Evolutionary conservation across 202 grass and related monocot genomes (phyloP).

Genomic region (Schoenoplectus triqueter): DNA sequence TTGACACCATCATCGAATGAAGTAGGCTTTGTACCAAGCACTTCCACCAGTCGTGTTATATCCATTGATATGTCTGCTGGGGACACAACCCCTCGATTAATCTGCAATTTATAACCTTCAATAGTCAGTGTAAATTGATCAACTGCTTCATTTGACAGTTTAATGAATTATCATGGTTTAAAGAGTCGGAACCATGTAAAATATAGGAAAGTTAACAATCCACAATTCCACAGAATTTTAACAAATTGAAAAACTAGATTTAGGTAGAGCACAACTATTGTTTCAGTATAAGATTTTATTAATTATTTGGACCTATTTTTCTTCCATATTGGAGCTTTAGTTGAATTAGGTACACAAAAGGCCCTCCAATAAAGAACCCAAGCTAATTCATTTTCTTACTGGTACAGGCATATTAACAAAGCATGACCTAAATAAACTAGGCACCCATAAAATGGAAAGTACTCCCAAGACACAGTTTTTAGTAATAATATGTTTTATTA

Average conservation of each 20-base stretch:
- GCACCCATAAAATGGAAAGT: neutral
- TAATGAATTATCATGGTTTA: neutral
- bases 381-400: neutral
- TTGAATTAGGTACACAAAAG: neutral
- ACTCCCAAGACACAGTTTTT: neutral
- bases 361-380: neutral
- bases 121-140: conserved; percentile 19
- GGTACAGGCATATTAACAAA: neutral
- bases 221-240: neutral
- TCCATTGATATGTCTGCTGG: conserved; percentile 97
- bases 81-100: conserved; percentile 76
- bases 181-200: neutral
- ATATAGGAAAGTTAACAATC: neutral
- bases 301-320: neutral
- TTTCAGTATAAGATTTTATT: neutral
- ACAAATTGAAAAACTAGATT: neutral
- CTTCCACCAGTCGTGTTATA: conserved; percentile 68
- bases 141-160: neutral
- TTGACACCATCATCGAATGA: conserved; percentile 78
- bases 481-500: no score
- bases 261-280: neutral
- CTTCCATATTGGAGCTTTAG: neutral
- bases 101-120: conserved; percentile 45
- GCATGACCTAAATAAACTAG: neutral
- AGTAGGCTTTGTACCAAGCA: conserved; percentile 61